These are phyloP conservation scores for Corylus avellana DNA, from an alignment of 306 rosid genomes.

Conservation along the genomic window DNA sequence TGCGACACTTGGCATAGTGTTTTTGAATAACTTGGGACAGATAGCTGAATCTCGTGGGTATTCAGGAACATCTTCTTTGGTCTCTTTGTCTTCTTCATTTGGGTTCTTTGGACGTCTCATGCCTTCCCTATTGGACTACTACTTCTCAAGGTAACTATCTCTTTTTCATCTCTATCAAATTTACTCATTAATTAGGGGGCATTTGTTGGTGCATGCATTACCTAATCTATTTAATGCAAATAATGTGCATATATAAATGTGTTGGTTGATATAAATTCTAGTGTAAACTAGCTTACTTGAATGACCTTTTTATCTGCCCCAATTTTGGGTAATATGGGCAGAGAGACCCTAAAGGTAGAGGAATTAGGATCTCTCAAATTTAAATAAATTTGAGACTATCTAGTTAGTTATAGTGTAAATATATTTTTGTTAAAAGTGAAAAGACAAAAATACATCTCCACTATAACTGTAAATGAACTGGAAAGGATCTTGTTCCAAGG, in stretches of 20 bases:
- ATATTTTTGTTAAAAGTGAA: too few relatives aligned
- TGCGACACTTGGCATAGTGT: constrained; percentile 83
- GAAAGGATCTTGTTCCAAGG: too few relatives aligned
- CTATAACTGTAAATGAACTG: too few relatives aligned
- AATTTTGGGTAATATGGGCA: too few relatives aligned
- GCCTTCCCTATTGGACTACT: constrained; percentile 64
- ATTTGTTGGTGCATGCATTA: constrained; percentile 15
- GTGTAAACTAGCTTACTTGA: too few relatives aligned
- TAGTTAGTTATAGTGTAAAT: too few relatives aligned
- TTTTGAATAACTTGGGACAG: constrained; percentile 86
- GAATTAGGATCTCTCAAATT: too few relatives aligned
- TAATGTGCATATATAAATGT: constrained; percentile 3
- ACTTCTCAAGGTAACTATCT: constrained; percentile 54
- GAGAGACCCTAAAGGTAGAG: too few relatives aligned
- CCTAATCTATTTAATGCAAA: constrained; percentile 33
- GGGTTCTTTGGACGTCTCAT: constrained; percentile 91
- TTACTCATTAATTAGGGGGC: background rate
- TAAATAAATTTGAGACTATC: too few relatives aligned
- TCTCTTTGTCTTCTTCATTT: constrained; percentile 81
- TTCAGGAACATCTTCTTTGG: constrained; percentile 58
- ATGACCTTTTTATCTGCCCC: too few relatives aligned
- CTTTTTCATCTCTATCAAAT: background rate
- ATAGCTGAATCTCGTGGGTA: constrained; percentile 80
- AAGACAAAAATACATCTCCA: too few relatives aligned
- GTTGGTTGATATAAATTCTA: constrained; percentile 27